phyloP scores from a whole-genome alignment of 768 basidiomycete genomes.

The Arthromyces matolae region DNA sequence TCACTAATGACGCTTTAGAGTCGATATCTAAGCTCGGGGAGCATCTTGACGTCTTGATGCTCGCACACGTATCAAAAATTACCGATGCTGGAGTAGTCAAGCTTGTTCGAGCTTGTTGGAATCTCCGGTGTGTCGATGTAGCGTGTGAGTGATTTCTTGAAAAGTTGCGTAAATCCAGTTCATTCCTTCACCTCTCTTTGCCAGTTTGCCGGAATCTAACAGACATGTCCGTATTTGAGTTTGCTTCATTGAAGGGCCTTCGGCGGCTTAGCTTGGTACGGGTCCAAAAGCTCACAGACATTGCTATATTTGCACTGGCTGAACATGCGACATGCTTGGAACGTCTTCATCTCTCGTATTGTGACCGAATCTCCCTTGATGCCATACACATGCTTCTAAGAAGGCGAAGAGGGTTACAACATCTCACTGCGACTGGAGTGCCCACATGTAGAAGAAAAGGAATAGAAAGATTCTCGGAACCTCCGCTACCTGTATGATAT shows the following conservation, averaged over 20 bases:
- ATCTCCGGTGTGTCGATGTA: constrained; percentile 79
- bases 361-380: constrained; percentile 73
- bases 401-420: constrained; percentile 55
- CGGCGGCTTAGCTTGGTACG: constrained; percentile 78
- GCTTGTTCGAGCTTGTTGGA: constrained; percentile 65
- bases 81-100: constrained; percentile 73
- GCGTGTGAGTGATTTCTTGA: constrained; percentile 60
- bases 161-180: constrained; percentile 3
- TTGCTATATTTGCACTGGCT: constrained; percentile 73
- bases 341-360: constrained; percentile 83
- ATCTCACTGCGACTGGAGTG: constrained; percentile 79
- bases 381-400: constrained; percentile 70
- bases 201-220: constrained; percentile 80
- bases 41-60: constrained; percentile 72
- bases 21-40: constrained; percentile 69
- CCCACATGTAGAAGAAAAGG: constrained; percentile 68
- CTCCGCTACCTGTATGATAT: constrained; percentile 55
- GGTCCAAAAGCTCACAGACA: constrained; percentile 80
- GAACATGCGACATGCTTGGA: constrained; percentile 70
- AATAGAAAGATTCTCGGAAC: constrained; percentile 72
- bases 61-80: constrained; percentile 76
- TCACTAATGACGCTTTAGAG: constrained; percentile 71
- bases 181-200: constrained; percentile 7
- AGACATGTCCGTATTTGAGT: constrained; percentile 80
- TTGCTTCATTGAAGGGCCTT: constrained; percentile 65